These are phyloP conservation scores for Euphorbia schlechtendalii DNA, from an alignment of 441 rosid species.

Conservation along the genomic window DNA sequence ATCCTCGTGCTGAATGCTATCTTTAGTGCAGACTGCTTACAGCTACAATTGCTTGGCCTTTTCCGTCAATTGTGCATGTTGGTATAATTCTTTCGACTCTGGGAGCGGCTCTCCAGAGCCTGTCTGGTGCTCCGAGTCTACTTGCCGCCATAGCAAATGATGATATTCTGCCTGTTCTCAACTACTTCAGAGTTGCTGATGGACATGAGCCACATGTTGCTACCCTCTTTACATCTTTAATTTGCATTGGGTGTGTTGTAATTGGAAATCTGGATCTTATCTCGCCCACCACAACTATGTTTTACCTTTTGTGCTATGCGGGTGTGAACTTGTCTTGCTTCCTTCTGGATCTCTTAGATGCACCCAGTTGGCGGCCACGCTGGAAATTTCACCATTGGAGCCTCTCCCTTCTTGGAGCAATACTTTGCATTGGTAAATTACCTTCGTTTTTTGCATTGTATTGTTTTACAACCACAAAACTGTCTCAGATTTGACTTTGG, in stretches of 20 bases:
- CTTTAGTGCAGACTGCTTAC: constrained; percentile 73
- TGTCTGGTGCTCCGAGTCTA: constrained; percentile 95
- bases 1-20: constrained; percentile 15
- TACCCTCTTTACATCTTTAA: constrained; percentile 82
- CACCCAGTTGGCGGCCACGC: constrained; percentile 99
- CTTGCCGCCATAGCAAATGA: constrained; percentile 99
- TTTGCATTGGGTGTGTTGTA: constrained; percentile 86
- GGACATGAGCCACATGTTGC: constrained; percentile 85
- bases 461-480: no score
- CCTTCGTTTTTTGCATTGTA: no score
- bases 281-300: constrained; percentile 94
- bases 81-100: constrained; percentile 97
- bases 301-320: constrained; percentile 87
- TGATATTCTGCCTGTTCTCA: constrained; percentile 94
- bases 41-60: constrained; percentile 98
- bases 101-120: constrained; percentile 98
- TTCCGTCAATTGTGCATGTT: constrained; percentile 69
- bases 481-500: no score
- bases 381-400: constrained; percentile 99
- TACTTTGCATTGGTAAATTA: constrained; percentile 77
- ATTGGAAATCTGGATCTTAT: constrained; percentile 98
- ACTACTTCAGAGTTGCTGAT: constrained; percentile 89
- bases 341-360: constrained; percentile 97
- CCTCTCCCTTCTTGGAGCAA: constrained; percentile 91
- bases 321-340: constrained; percentile 99